These are phyloP conservation scores for Yamadazyma dushanensis DNA, from an alignment of 1,139 yeast genomes.

Conservation along the genomic window DNA sequence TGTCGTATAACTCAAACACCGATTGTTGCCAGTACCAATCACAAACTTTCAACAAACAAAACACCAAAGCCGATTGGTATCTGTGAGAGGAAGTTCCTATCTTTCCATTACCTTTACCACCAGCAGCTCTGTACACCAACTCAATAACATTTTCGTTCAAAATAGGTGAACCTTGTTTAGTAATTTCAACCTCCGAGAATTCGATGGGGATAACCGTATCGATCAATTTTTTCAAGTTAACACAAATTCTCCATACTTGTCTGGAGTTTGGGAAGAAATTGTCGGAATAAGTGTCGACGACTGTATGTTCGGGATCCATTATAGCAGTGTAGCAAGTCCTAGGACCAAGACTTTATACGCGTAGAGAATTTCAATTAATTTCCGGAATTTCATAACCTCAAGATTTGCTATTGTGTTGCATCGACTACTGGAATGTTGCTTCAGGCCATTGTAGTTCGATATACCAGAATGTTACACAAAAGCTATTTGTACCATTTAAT, in stretches of 20 bases:
- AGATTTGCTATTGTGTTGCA: no score
- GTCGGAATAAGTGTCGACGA: slow-evolving; percentile 13
- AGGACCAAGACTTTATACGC: no score
- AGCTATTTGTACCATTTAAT: no score
- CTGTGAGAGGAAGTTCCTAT: slow-evolving; percentile 56
- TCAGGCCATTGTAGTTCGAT: no score
- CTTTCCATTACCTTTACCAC: slow-evolving; percentile 69
- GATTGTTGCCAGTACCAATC: slow-evolving; percentile 74
- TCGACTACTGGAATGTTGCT: no score
- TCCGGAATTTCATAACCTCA: neutral
- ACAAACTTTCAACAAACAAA: slow-evolving; percentile 71
- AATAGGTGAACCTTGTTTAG: slow-evolving; percentile 61
- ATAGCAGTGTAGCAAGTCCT: no score
- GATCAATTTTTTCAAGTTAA: slow-evolving; percentile 69
- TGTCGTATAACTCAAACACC: slow-evolving; percentile 63
- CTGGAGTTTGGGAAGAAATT: slow-evolving; percentile 54
- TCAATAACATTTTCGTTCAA: slow-evolving; percentile 58
- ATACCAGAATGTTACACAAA: no score
- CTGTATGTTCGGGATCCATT: slow-evolving; percentile 4
- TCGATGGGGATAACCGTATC: slow-evolving; percentile 71
- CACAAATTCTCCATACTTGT: slow-evolving; percentile 70
- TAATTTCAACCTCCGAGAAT: slow-evolving; percentile 50
- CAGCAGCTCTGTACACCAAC: slow-evolving; percentile 73
- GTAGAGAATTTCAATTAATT: neutral
- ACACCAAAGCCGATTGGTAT: slow-evolving; percentile 67